Evolutionary conservation across 2,329 filamentous ascomycete species (phyloP), one percentile per base, ranked within the genome.

Genomic region (Phaeosphaeria sp.): DNA sequence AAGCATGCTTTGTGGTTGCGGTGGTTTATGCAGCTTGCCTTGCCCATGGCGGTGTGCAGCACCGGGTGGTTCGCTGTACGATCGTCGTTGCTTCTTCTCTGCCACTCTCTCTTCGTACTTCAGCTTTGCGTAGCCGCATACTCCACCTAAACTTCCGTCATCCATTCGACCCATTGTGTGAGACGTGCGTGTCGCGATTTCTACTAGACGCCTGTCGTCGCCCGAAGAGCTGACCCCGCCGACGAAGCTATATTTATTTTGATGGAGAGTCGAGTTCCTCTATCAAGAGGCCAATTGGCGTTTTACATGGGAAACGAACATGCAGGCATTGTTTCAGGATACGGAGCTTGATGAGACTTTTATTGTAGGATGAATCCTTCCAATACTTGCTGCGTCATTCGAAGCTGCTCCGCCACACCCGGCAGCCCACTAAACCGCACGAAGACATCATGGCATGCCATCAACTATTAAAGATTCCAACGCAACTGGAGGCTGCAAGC

Each of bases 1-100:
- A 30, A 55, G 51, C 20, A 58, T 30, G 8, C 42, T 55, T 7
- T 60, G 54, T 20, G 61, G 30, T 20, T 54, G 63, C 2, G 63
- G 63, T n/a, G 63, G 60, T 53, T 65, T 65, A 47, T 63, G 58
- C 27, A 65, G 30, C 53, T 65, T 65, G 42, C 58, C 52, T 20
- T 60, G 56, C 1, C 50, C 18, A n/a, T 22, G 18, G 20, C 48
- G 55, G 18, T 51, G 51, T 15, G 11, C 43, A 40, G 46, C 53
- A 27, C 44, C 33, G 24, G 49, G 49, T 6, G 56, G 49, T 20
- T 66, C 57, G 45, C 59, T 61, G 36, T 49, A 24, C 18, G 59
- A 59, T 25, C 51, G 52, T 33, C 55, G 49, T 1, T 50, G 58
- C 24, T 36, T 54, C 51, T 55, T 57, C 21, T 48, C 58, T 33